These are phyloP conservation scores for Cetraspora pellucida DNA, from an alignment of 192 early-diverging fungal genomes.

Conservation along the genomic window DNA sequence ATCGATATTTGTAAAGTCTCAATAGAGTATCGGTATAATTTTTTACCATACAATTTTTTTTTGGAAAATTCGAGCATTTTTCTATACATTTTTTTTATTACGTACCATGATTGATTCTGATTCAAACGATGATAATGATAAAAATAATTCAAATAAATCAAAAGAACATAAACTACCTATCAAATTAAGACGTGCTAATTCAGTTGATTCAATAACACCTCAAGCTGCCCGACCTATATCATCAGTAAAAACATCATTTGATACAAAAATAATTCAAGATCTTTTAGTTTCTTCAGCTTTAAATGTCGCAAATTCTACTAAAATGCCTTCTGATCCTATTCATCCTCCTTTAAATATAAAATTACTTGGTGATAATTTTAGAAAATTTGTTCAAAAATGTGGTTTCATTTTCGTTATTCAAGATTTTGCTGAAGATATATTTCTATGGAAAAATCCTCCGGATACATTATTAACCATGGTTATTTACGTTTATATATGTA, in stretches of 20 bases:
- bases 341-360: slow-evolving; percentile 64
- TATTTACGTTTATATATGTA: slow-evolving; percentile 58
- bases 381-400: slow-evolving; percentile 65
- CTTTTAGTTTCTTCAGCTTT: slow-evolving; percentile 53
- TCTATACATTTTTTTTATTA: too few species aligned
- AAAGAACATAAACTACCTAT: background rate
- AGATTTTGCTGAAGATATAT: slow-evolving; percentile 60
- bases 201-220: slow-evolving; percentile 7
- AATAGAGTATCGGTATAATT: too few species aligned
- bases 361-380: slow-evolving; percentile 69
- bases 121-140: slow-evolving; percentile 38
- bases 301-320: slow-evolving; percentile 40
- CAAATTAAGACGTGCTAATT: too few species aligned
- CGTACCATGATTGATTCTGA: background rate
- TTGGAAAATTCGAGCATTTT: too few species aligned
- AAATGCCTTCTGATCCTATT: slow-evolving; percentile 49
- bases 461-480: slow-evolving; percentile 60
- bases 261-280: slow-evolving; percentile 41
- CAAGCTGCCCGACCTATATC: slow-evolving; percentile 24
- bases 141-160: slow-evolving; percentile 28
- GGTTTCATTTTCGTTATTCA: slow-evolving; percentile 65
- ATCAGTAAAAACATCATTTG: slow-evolving; percentile 28
- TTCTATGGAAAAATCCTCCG: slow-evolving; percentile 73
- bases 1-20: too few species aligned
- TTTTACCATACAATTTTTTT: too few species aligned